Percentiles rank a stretch among this genome's conserved stretches.
Evolutionary conservation across 768 basidiomycete species (phyloP).

Genomic region (Ephemerocybe angulata): DNA sequence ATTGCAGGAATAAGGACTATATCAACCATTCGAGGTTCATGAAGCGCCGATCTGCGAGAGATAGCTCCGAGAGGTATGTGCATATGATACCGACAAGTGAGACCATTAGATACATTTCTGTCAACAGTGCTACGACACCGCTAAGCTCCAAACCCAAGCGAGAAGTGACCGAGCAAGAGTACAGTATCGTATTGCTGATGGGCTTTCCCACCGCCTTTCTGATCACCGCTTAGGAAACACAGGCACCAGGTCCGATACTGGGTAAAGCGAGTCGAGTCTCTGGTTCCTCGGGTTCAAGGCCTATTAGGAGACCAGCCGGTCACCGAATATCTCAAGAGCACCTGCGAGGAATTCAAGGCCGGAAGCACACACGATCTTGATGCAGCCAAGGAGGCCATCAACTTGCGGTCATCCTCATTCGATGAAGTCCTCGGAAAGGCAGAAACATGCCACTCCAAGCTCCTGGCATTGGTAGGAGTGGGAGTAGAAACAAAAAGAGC

Average conservation of each 20-base stretch:
- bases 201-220: no score
- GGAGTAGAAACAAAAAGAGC: background rate
- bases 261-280: background rate
- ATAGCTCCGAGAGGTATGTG: no score
- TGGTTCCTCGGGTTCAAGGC: background rate
- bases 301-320: background rate
- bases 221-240: background rate
- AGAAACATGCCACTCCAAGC: background rate
- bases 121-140: no score
- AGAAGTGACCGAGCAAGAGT: background rate
- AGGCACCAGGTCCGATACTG: background rate
- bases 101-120: no score
- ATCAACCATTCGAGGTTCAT: no score
- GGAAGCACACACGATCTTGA: background rate
- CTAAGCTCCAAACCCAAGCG: no score
- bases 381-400: no score
- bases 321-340: background rate
- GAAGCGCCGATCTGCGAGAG: no score
- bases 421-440: background rate
- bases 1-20: no score
- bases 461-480: background rate
- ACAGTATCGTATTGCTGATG: background rate
- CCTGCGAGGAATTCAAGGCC: background rate
- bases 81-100: no score
- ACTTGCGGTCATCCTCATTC: no score